Evolutionary conservation across 768 basidiomycete species (phyloP), one percentile per base, ranked within the genome.

Genomic region (Lactifluus subvellereus): DNA sequence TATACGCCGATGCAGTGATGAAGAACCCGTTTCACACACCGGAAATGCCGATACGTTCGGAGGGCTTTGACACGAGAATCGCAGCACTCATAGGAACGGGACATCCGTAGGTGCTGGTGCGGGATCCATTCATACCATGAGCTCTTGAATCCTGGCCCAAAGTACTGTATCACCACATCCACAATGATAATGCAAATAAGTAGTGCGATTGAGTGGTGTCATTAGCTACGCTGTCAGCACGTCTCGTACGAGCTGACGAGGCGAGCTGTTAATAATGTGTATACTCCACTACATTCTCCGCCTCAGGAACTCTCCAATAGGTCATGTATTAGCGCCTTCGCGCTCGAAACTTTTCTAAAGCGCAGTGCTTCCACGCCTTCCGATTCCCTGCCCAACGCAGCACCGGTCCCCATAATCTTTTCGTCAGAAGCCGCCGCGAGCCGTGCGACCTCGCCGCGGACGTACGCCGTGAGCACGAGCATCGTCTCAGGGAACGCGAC

Each of bases 11-110:
- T 71, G 86, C 90, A 1, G 94, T 94, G 59, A 96, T 98, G 92
- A 98, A 98, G 79, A 98, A 98, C 71, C 97, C 97, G 0, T 99
- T 99, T 75, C 94, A 98, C 74, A 96, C 94, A 6, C 91, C 90
- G n/a, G 97, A 98, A 73, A 99, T 98, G 96, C 97, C 97, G 2
- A 94, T 98, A 67, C 84, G 97, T 52, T 93, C 81, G 49, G 91
- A 94, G 68, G 85, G 84, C 18, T 98, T 98, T 71, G 96, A 98
- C 70, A 76, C 76, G 59, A 82, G 85, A 50, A 84, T 91, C 56
- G 76, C 80, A 10, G 71, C 82, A 8, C 74, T 92, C 52, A 79
- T 89, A 50, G 60, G 54, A 18, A 58, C 66, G 4, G 60, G 55
- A 8, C 40, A 66, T n/a, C 50, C 64, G 8, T 67, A 55, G 55